Evolutionary conservation across 2,329 filamentous ascomycete genomes (phyloP), one percentile per base, ranked within the genome.

Genomic region (Alternaria tenuissima): DNA sequence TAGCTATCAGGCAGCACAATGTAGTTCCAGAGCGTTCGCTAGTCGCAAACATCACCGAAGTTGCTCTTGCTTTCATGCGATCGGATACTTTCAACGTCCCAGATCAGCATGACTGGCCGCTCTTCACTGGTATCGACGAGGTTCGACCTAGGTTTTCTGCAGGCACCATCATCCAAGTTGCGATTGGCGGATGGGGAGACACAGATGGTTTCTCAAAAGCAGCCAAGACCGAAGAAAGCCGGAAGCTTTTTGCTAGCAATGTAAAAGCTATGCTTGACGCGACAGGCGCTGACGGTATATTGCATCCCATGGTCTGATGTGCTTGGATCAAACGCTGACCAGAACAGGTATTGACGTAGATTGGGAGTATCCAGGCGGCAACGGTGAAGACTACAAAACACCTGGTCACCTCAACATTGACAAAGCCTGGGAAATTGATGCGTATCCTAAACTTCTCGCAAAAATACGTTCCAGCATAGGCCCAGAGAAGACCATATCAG

Each of bases 151-250:
- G 85, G 16, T 90, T 90, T 52, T 47, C 68, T 1, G 7, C 42
- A 8, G 55, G 44, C 0, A 65, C 63, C 1, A 42, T 48, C 3
- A 39, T 68, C 5, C 61, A 88, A 88, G 81, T 93, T 20, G 89
- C 90, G 7, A 88, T 93, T 64, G 91, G 91, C 12, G 90, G 90
- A 51, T 93, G 91, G 90, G 89, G 89, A 0, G 88, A 92, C 58
- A 88, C 85, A 0, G 76, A 77, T 4, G 89, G 89, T 0, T 93
- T 91, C 66, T 84, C 86, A 0, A 74, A 51, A 0, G 90, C 85
- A 0, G 87, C 88, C 2, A 82, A 80, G 52, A 83, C 83, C 4
- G 80, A 83, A 0, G 7, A 84, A 86, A 46, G 80, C 80, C 67
- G 80, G 22, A 54, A 57, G 34, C 24, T 78, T 1, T 93, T 90